These are phyloP conservation scores for Zygotorulaspora danielsina DNA, from an alignment of 805 yeast species.

Conservation along the genomic window DNA sequence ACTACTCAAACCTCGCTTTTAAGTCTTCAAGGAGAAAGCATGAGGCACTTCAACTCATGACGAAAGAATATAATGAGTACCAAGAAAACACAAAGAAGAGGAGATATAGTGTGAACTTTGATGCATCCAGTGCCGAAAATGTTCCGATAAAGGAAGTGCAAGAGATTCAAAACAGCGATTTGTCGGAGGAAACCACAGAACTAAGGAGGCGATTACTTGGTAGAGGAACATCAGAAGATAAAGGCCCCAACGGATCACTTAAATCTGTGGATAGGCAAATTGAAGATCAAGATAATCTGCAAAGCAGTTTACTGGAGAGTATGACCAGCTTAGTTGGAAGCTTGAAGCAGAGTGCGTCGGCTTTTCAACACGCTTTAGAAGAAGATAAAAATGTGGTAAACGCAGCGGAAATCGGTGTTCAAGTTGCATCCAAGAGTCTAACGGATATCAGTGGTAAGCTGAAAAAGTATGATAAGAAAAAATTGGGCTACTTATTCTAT, in stretches of 20 bases:
- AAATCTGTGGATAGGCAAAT: conserved; percentile 35
- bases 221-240: conserved; percentile 9
- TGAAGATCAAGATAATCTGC: conserved; percentile 37
- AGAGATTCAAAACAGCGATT: conserved; percentile 1
- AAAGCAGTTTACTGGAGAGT: conserved; percentile 37
- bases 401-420: conserved; percentile 42
- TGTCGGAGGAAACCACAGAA: conserved; percentile 29
- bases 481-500: conserved; percentile 32
- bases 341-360: conserved; percentile 39
- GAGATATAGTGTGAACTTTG: conserved; percentile 33
- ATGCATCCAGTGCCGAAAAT: conserved; percentile 11
- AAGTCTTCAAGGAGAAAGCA: conserved; percentile 11
- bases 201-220: conserved; percentile 35
- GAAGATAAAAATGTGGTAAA: conserved; percentile 38
- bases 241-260: conserved; percentile 3
- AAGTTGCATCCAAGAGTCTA: conserved; percentile 38
- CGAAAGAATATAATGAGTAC: conserved; percentile 16
- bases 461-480: conserved; percentile 31
- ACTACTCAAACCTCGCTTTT: conserved; percentile 14
- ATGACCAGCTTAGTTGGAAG: conserved; percentile 39
- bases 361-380: conserved; percentile 39
- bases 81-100: conserved; percentile 19
- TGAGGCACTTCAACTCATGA: conserved; percentile 7
- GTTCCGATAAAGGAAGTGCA: conserved; percentile 1
- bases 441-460: conserved; percentile 31